A percentile compares a stretch with the other conserved stretches of the same genome.
These are phyloP conservation scores for Eremochloa ophiuroides DNA, from an alignment of 176 grass and related monocot genomes.

Conservation along the genomic window DNA sequence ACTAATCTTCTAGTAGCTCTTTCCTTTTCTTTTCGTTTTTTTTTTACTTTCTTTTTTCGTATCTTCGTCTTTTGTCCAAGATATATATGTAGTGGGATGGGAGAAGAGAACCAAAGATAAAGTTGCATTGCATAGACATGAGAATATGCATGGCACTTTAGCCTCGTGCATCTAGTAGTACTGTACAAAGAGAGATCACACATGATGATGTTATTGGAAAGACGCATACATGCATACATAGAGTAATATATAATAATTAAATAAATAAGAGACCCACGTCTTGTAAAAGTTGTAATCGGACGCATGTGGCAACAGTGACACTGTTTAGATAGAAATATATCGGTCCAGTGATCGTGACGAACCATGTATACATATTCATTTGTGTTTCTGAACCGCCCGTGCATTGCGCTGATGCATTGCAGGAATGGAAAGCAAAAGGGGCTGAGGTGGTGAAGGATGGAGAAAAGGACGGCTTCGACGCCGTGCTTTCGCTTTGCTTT, in stretches of 20 bases:
- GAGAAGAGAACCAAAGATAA: conserved; percentile 46
- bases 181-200: conserved; percentile 30
- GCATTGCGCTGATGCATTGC: neutral
- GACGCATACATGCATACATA: too few species aligned
- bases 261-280: conserved; percentile 6
- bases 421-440: conserved; percentile 61
- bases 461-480: conserved; percentile 55
- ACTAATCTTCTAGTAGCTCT: neutral
- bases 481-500: conserved; percentile 57
- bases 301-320: too few species aligned
- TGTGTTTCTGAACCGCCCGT: neutral
- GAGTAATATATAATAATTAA: neutral
- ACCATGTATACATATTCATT: neutral
- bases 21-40: neutral
- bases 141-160: conserved; percentile 62
- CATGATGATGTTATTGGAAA: too few species aligned
- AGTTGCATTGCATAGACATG: conserved; percentile 39
- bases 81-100: neutral
- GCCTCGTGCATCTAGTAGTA: neutral
- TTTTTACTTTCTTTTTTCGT: neutral
- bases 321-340: neutral
- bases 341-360: neutral
- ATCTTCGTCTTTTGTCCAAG: neutral
- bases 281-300: neutral
- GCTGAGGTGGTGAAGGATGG: conserved; percentile 41